Conservation (phyloP, 192 early-diverging fungal genomes). For the Oehlia diaphana region DNA sequence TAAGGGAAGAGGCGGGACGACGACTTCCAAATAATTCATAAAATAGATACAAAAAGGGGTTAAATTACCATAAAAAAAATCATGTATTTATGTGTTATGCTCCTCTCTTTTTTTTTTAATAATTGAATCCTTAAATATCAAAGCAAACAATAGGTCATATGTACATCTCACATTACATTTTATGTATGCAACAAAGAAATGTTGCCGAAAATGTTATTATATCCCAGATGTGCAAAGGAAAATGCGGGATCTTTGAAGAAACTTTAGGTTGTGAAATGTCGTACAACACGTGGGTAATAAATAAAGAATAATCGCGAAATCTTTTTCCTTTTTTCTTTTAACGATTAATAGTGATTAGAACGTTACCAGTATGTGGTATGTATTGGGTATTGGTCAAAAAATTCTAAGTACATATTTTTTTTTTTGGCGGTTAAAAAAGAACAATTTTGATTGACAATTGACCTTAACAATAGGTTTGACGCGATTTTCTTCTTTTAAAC, state of each 20-base stretch:
- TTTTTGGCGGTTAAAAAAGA: too few species aligned
- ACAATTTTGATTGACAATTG: too few species aligned
- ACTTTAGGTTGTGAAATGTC: neutral
- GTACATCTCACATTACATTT: neutral
- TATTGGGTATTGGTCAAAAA: too few species aligned
- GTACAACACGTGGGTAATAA: conserved; percentile 24
- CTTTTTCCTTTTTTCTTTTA: too few species aligned
- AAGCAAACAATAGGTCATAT: conserved; percentile 10
- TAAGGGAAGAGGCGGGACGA: too few species aligned
- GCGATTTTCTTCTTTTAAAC: too few species aligned
- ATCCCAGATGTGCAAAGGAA: neutral
- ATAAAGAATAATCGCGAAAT: neutral
- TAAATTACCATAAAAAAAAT: too few species aligned
- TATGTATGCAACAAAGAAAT: neutral
- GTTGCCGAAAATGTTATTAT: neutral
- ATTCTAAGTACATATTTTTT: too few species aligned
- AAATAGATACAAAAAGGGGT: neutral
- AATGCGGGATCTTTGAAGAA: neutral
- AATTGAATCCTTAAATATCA: conserved; percentile 1
- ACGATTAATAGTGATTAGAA: too few species aligned
- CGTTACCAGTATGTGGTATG: too few species aligned
- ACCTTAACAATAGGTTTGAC: too few species aligned
- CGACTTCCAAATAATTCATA: too few species aligned
- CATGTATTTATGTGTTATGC: neutral
- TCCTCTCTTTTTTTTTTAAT: neutral